Base-by-base conservation (phyloP, 805 yeast genomes). In the Candida nonsorbophila region DNA sequence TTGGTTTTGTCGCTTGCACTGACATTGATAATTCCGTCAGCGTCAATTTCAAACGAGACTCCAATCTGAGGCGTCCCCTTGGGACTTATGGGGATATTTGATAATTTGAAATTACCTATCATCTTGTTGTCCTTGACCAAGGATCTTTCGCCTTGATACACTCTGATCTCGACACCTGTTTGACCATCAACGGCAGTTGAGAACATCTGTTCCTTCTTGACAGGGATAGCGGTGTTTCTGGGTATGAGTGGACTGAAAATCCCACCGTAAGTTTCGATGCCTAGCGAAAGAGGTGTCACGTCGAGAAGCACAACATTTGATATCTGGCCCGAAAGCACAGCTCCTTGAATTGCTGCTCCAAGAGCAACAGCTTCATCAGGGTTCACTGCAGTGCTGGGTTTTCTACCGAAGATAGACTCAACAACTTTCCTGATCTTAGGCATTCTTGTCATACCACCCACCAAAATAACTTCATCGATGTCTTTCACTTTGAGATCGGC, bases 351-450 rank as follows among this genome's bases (percentile, higher is more conserved):
- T 26, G 94, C 92, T 18, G 94, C 94, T 49, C 94, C 94, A 41
- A 84, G 59, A 25, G 94, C 92, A 28, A 84, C 94, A n/a, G 92
- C 88, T 57, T 84, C 94, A 54, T 84, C 94, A n/a, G 94, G 94
- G 51, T 84, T 84, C 8, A 84, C 84, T 12, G 75, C 71, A 24
- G 81, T 76, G 30, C 78, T 79, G 22, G 90, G 88, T 37, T 69
- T 65, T 49, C 72, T 78, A 19, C 70, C 67, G 49, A 84, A 82
- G 10, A 79, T 40, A 7, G 62, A 61, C 38, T 66, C 70, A 13
- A 84, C 90, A 6, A 77, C 64, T 21, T 67, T 67, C 37, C 86
- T 62, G 36, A 84, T 75, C 55, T 76, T 78, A 32, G 94, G 94
- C 94, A 84, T 84, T 55, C 94, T 66, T 4, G 94, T 83, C 94